A percentile compares a stretch with the other conserved stretches of the same genome.
Evolutionary conservation across 768 basidiomycete genomes (phyloP).

Genomic region (Tulasnella sp.): DNA sequence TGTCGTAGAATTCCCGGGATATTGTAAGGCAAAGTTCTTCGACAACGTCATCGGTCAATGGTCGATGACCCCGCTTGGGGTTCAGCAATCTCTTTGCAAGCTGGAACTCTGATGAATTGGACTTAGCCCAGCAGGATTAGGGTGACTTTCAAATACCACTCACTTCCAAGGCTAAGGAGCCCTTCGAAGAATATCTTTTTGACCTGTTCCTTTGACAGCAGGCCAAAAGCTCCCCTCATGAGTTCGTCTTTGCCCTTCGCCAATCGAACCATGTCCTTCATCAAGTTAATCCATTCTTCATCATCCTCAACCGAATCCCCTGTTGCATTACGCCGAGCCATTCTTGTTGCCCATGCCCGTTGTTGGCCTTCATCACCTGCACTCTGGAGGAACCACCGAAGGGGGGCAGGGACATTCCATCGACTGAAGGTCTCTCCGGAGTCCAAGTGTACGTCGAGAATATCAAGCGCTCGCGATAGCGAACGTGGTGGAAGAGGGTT

Average conservation of each 20-base stretch:
- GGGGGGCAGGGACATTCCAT: conserved; percentile 71
- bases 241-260: conserved; percentile 47
- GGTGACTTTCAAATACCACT: conserved; percentile 29
- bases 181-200: conserved; percentile 77
- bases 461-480: conserved; percentile 73
- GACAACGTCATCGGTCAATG: conserved; percentile 37
- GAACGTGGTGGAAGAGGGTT: conserved; percentile 58
- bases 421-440: conserved; percentile 82
- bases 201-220: conserved; percentile 57
- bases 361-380: conserved; percentile 53
- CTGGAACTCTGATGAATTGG: conserved; percentile 39
- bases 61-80: conserved; percentile 34
- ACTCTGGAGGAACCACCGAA: conserved; percentile 86
- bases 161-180: conserved; percentile 74
- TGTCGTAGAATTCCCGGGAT: conserved; percentile 89
- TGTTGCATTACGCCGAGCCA: conserved; percentile 44
- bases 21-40: conserved; percentile 72
- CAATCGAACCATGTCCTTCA: conserved; percentile 84
- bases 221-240: conserved; percentile 63
- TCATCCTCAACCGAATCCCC: conserved; percentile 40
- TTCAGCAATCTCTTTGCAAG: conserved; percentile 53
- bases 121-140: not conserved
- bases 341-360: conserved; percentile 70
- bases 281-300: conserved; percentile 76
- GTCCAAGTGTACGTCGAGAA: conserved; percentile 87